These are phyloP conservation scores for Calonectria montana DNA, from an alignment of 2,329 filamentous ascomycete species.

Conservation along the genomic window DNA sequence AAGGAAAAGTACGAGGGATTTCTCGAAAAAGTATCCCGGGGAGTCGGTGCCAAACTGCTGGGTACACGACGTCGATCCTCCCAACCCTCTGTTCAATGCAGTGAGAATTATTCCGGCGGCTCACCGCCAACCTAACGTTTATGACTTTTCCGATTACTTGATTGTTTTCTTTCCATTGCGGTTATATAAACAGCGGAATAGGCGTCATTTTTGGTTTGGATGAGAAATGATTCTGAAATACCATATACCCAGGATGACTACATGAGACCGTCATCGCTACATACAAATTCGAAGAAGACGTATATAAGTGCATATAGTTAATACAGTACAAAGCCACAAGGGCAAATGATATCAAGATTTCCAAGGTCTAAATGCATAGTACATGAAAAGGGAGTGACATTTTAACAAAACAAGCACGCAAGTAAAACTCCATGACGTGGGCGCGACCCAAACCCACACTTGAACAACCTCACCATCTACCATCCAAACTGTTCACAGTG, in stretches of 20 bases:
- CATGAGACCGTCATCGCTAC: constrained; percentile 35
- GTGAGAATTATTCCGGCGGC: constrained; percentile 37
- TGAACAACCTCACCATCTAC: constrained; percentile 36
- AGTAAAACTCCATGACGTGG: not conserved
- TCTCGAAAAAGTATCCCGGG: constrained; percentile 39
- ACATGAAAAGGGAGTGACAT: not conserved
- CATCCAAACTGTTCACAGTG: constrained; percentile 62
- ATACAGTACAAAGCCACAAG: constrained; percentile 26
- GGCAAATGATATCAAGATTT: constrained; percentile 10
- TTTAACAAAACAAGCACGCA: not conserved
- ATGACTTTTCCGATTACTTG: constrained; percentile 25
- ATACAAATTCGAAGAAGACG: constrained; percentile 27
- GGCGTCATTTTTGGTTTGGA: constrained; percentile 35
- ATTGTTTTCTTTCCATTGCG: constrained; percentile 11
- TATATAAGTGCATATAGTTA: constrained; percentile 26
- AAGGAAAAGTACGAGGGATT: constrained; percentile 36
- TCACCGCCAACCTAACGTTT: constrained; percentile 32
- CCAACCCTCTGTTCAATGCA: constrained; percentile 46
- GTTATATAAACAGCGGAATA: constrained; percentile 29
- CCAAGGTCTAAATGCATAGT: not conserved
- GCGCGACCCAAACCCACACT: not conserved
- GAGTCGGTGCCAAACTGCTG: constrained; percentile 40
- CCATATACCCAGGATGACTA: constrained; percentile 38
- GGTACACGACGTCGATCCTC: constrained; percentile 45
- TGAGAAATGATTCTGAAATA: constrained; percentile 25